Conservation (phyloP, 176 grass and related monocot genomes). For the Typha latifolia region DNA sequence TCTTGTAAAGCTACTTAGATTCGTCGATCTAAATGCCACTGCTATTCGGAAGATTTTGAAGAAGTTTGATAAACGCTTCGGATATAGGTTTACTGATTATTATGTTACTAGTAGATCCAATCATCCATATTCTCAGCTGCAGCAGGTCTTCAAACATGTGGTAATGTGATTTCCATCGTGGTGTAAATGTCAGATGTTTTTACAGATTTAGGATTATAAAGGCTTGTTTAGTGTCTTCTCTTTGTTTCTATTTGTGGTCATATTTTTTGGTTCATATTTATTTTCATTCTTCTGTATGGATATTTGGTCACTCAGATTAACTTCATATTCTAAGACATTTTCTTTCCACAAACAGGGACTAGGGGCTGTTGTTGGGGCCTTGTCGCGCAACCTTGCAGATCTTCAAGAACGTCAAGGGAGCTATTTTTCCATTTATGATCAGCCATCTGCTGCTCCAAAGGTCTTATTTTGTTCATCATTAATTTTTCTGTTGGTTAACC, state of each 20-base stretch:
- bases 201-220: neutral
- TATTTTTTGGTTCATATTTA: constrained; percentile 14
- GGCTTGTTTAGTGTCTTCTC: neutral
- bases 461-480: constrained; percentile 27
- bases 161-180: constrained; percentile 37
- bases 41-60: constrained; percentile 98
- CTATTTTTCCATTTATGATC: constrained; percentile 91
- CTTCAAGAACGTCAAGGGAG: constrained; percentile 72
- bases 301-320: neutral
- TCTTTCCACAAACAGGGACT: constrained; percentile 48
- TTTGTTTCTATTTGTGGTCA: neutral
- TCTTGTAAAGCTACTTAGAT: constrained; percentile 96
- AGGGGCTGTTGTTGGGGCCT: constrained; percentile 76
- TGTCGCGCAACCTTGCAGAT: constrained; percentile 78
- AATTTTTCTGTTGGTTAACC: neutral
- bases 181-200: constrained; percentile 11
- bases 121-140: constrained; percentile 96
- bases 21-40: constrained; percentile 94
- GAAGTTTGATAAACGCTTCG: constrained; percentile 96
- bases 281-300: neutral
- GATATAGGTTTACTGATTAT: constrained; percentile 96
- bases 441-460: constrained; percentile 65
- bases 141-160: constrained; percentile 99
- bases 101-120: constrained; percentile 92
- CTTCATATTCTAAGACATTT: constrained; percentile 20